phyloP scores from a whole-genome alignment of 306 rosid species.

The Cicer pinnatifidum region DNA sequence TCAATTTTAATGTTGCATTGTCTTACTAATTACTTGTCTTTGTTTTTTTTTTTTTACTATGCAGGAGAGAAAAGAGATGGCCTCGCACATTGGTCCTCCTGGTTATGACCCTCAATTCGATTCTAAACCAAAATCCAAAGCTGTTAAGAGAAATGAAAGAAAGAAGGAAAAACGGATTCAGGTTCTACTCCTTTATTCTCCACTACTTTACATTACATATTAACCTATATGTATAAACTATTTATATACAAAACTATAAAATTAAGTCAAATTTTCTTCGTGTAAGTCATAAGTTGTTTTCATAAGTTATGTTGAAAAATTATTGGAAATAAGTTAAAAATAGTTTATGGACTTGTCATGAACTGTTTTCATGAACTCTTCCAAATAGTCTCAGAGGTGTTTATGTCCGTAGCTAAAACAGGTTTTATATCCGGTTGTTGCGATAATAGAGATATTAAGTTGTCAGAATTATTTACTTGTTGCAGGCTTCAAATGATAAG shows the following conservation, averaged over 20 bases:
- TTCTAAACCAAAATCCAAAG: constrained; percentile 74
- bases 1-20: constrained; percentile 8
- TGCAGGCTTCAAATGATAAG: constrained; percentile 79
- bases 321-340: too few species aligned
- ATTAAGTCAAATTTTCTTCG: too few species aligned
- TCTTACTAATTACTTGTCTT: background rate
- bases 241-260: too few species aligned
- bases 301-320: too few species aligned
- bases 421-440: background rate
- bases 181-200: constrained; percentile 45
- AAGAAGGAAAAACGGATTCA: constrained; percentile 93
- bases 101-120: constrained; percentile 69
- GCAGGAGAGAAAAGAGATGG: constrained; percentile 82
- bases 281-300: too few species aligned
- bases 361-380: too few species aligned
- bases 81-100: constrained; percentile 78
- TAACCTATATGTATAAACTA: too few species aligned
- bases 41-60: background rate
- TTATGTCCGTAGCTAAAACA: too few species aligned
- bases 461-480: constrained; percentile 25
- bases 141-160: constrained; percentile 85
- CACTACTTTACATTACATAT: too few species aligned
- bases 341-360: too few species aligned
- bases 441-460: background rate
- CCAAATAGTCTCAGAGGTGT: too few species aligned